A percentile compares a stretch with the other conserved stretches of the same genome.
Conservation (phyloP, 306 rosid species). For the Coriaria nepalensis region DNA sequence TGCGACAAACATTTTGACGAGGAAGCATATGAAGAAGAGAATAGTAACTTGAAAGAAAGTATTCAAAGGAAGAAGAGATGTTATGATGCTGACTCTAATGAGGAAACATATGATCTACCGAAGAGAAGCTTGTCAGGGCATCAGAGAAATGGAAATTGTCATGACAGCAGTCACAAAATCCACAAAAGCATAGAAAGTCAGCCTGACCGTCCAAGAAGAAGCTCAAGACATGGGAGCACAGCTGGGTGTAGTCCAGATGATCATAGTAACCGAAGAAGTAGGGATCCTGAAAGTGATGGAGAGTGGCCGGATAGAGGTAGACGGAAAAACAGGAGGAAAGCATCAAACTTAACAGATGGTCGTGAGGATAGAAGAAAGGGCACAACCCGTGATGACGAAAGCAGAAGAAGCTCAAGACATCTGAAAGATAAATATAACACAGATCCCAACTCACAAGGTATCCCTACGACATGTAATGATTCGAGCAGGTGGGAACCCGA, state of each 20-base stretch:
- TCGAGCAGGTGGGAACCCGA: conserved; percentile 8
- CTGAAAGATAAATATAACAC: conserved; percentile 5
- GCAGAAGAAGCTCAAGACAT: conserved; percentile 15
- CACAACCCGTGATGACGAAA: conserved; percentile 12
- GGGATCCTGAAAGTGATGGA: conserved; percentile 26
- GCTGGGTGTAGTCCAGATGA: too few relatives aligned
- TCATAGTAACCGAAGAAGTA: conserved; percentile 25
- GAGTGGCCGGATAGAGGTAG: conserved; percentile 29
- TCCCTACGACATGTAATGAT: too few relatives aligned
- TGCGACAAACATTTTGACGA: conserved; percentile 16
- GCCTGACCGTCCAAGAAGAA: too few relatives aligned
- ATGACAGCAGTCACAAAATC: too few relatives aligned
- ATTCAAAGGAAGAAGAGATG: conserved; percentile 26
- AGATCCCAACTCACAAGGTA: not conserved
- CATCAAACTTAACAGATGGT: too few relatives aligned
- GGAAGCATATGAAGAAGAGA: conserved; percentile 17
- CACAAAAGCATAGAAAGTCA: too few relatives aligned
- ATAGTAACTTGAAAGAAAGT: conserved; percentile 12
- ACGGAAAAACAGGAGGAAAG: conserved; percentile 9
- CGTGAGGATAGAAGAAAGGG: conserved; percentile 12
- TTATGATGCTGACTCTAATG: conserved; percentile 19
- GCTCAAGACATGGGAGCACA: too few relatives aligned
- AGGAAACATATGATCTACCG: too few relatives aligned
- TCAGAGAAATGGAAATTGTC: too few relatives aligned
- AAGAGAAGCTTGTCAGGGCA: too few relatives aligned